Percentiles rank a stretch among this genome's conserved stretches.
Conservation (phyloP, 2,329 filamentous ascomycete species). For the Fusarium camptoceras region DNA sequence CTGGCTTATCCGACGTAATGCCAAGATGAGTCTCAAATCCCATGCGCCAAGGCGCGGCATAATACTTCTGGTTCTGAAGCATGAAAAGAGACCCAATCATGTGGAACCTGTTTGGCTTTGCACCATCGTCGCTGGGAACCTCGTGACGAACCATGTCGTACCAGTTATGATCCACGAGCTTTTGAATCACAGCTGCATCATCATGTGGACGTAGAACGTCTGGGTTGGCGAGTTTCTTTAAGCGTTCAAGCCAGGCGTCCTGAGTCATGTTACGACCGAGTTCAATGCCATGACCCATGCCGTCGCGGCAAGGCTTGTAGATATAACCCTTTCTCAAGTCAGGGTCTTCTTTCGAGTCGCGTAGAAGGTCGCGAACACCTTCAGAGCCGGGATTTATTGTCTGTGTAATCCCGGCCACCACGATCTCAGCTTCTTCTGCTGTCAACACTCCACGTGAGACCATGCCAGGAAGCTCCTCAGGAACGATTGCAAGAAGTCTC, state of each 20-base stretch:
- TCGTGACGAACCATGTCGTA: constrained; percentile 31
- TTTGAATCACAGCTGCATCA: constrained; percentile 28
- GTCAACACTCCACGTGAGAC: constrained; percentile 15
- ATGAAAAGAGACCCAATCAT: constrained; percentile 33
- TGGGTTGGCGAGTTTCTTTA: constrained; percentile 8
- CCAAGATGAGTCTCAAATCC: constrained; percentile 30
- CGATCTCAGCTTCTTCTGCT: constrained; percentile 6
- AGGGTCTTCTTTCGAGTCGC: not conserved
- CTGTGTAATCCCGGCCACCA: constrained; percentile 11
- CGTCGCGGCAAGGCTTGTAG: constrained; percentile 31
- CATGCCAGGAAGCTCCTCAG: constrained; percentile 25
- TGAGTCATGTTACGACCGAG: constrained; percentile 19
- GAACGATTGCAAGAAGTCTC: constrained; percentile 23
- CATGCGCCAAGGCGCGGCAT: constrained; percentile 15
- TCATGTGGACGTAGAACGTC: constrained; percentile 14
- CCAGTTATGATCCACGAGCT: constrained; percentile 27
- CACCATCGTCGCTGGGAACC: constrained; percentile 11
- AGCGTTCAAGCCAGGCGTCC: constrained; percentile 10
- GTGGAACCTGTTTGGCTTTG: constrained; percentile 23
- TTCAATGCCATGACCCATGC: constrained; percentile 22
- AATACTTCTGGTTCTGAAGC: constrained; percentile 12
- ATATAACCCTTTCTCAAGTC: not conserved
- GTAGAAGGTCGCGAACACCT: not conserved
- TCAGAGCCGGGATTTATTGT: constrained; percentile 17
- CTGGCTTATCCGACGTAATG: constrained; percentile 14